Base-by-base conservation (phyloP, 2,329 filamentous ascomycete species). In the Ascochyta fabae region DNA sequence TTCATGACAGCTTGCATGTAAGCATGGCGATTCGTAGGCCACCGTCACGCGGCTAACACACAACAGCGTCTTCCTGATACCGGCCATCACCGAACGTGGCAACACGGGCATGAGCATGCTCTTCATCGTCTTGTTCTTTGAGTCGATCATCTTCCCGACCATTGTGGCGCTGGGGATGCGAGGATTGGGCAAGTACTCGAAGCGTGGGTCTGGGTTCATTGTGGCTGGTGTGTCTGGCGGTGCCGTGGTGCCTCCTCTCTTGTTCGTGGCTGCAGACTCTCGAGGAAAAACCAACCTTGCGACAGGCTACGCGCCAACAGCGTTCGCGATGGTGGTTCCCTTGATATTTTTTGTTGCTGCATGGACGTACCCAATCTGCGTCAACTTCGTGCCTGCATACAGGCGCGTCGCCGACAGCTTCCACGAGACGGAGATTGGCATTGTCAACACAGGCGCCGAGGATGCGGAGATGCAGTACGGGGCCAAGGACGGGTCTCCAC, bases 81-180 rank as follows among this genome's bases (percentile, higher is more conserved):
- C 82, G 0, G 73, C 81, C 10, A 84, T 86, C 53, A 80, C 77
- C 6, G 79, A 82, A n/a, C 72, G 70, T 15, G 83, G 80, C 27
- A 80, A 81, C 51, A 75, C 78, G 0, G 83, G 83, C 15, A 80
- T 87, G 53, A 79, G 85, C n/a, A 87, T 91, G 61, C 78, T 90
- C 2, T 80, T 88, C 35, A 66, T 93, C 26, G 89, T 90, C 60
- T 88, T 91, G 62, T 91, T 96, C 74, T 91, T 90, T 68, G 91
- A 94, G 73, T 90, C 88, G 0, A 91, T 92, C 47, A 85, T 91
- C 64, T 96, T 91, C 81, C 92, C 92, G 0, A 86, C 93, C 1
- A 87, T 95, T 56, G 92, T 92, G 63, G 87, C 90, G 3, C 83
- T 95, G 12, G 90, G 89, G 3, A 87, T 96, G 56, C 85, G 91